Base-by-base conservation (phyloP, 2,329 filamentous ascomycete genomes). In the Cordyceps cicadae region DNA sequence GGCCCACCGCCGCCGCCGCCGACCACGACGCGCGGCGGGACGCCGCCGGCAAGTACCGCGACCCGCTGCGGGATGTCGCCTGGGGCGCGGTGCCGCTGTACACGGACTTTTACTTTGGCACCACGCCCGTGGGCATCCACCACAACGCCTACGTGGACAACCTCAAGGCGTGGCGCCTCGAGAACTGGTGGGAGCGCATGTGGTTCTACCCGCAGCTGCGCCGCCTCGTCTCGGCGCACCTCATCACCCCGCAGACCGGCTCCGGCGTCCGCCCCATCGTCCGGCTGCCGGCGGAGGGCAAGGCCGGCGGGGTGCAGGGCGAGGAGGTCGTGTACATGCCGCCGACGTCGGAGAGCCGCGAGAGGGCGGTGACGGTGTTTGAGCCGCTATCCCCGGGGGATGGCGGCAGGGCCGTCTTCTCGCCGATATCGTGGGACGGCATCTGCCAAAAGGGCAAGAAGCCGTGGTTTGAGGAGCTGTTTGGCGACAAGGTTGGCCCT, bases 61-160 rank as follows among this genome's bases (percentile, higher is more conserved):
- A 54, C 12, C 54, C 66, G 5, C 63, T 69, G 12, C 60, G 59
- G 0, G 58, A 60, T 3, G 52, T 67, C 6, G 46, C 66, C n/a
- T 75, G 73, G 73, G 69, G 66, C n/a, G 52, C 69, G 0, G 50
- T 69, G 2, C 67, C 71, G 2, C 69, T 75, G 0, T 75, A 74
- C 66, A 71, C 72, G 3, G 71, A 75, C 62, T 72, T 75, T 55
- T 73, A 68, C 66, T 72, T 73, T 19, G 73, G 73, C 34, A 66
- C 66, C 19, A 68, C 70, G 1, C 72, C 73, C 29, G 68, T 74
- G 15, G 73, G 70, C 9, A 72, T 75, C 52, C 72, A 75, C 56
- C 73, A 74, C 61, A 72, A 74, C 64, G 71, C 71, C n/a, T 72
- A 72, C 66, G 61, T 70, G 32, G 62, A 66, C 14, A 68, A 68